Evolutionary conservation across 768 basidiomycete species (phyloP).

Genomic region (Kwoniella botswanensis): DNA sequence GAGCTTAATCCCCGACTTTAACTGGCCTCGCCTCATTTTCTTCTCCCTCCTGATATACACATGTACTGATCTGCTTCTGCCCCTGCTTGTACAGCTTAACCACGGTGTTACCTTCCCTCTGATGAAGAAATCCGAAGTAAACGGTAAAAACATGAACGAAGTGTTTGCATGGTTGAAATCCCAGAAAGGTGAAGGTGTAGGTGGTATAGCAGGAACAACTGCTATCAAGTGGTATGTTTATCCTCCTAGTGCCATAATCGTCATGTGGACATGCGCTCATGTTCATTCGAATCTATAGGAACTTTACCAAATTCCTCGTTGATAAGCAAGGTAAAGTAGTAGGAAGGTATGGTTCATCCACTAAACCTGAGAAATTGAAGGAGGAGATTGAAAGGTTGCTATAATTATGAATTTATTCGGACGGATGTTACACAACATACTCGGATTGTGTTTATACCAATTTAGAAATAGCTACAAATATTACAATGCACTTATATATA

Average conservation of each 20-base stretch:
- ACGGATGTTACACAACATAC: background rate
- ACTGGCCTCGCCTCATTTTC: too few relatives aligned
- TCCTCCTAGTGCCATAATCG: background rate
- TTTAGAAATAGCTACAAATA: too few relatives aligned
- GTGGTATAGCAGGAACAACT: slow-evolving; percentile 49
- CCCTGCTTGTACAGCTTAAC: slow-evolving; percentile 63
- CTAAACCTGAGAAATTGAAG: slow-evolving; percentile 44
- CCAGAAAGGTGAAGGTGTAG: slow-evolving; percentile 64
- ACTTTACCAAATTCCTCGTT: slow-evolving; percentile 68
- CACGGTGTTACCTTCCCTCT: slow-evolving; percentile 89
- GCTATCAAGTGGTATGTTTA: slow-evolving; percentile 54
- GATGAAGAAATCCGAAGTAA: slow-evolving; percentile 87
- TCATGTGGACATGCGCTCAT: background rate
- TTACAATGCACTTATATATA: too few relatives aligned
- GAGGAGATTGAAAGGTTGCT: slow-evolving; percentile 50
- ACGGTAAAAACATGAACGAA: slow-evolving; percentile 80
- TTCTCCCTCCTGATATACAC: background rate
- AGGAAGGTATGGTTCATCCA: slow-evolving; percentile 38
- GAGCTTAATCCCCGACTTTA: too few relatives aligned
- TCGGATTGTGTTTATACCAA: background rate
- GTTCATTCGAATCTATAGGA: slow-evolving; percentile 30
- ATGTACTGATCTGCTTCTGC: background rate
- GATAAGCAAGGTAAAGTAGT: slow-evolving; percentile 68
- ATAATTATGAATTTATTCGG: background rate
- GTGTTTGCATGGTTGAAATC: slow-evolving; percentile 82